Base-by-base conservation (phyloP, 345 rosid species). In the Salix arbutifolia region DNA sequence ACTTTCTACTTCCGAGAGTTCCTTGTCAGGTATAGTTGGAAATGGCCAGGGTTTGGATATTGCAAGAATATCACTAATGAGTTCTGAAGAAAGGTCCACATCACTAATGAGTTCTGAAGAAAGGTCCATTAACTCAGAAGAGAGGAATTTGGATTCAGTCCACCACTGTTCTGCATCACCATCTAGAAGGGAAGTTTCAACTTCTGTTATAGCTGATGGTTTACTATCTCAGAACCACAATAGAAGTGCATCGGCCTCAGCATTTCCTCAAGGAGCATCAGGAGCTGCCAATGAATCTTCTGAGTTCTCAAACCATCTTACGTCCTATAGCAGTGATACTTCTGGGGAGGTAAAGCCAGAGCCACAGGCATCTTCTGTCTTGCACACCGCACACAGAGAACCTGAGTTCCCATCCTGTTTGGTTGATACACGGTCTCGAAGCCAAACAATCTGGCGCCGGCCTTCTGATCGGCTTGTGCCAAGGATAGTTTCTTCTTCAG, bases 321-420 rank as follows among this genome's bases (percentile, higher is more conserved):
- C 86, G 62, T 86, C 90, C 74, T 86, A 89, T 84, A 85, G 88
- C 76, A 94, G 89, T 78, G 99, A 94, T 74, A 84, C 82, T 74
- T 96, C 97, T 67, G 94, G 92, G 67, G 98, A 92, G 85, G 84
- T 89, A 50, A 91, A 89, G 84, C 42, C 88, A 37, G 90, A 88
- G 69, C 73, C 86, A 37, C 86, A 67, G 52, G 80, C 87, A 71
- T 68, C 92, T 65, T 40, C 87, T 76, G 76, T 84, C 2, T 53
- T 84, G 70, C 79, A 82, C 75, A 76, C 83, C 33, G 44, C 89
- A 1, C 86, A 60, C 64, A 88, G 88, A 56, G 97, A 93, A 72
- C 78, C 88, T 4, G 94, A 87, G 33, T 86, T 89, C 80, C 78
- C 91, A 12, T 79, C 92, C 46, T 89, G 88, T 37, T 79, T 89